phyloP scores from a whole-genome alignment of 257 asterid species.

The Lycium ferocissimum region DNA sequence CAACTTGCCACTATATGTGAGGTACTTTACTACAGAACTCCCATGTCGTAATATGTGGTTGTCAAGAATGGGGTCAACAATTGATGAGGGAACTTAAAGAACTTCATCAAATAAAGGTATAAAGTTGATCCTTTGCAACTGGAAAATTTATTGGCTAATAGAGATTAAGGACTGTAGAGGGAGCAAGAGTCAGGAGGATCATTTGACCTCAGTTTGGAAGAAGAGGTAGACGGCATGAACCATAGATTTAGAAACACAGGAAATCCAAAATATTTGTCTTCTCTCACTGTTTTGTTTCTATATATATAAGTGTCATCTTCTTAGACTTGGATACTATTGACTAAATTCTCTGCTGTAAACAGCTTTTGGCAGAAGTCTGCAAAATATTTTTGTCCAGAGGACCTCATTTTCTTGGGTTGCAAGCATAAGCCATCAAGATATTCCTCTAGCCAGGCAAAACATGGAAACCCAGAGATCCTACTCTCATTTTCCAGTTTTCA shows the following conservation, averaged over 20 bases:
- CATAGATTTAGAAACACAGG: too few relatives aligned
- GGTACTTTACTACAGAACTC: not conserved
- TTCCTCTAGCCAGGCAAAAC: not conserved
- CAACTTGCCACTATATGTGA: conserved; percentile 15
- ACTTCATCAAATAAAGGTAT: not conserved
- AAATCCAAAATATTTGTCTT: too few relatives aligned
- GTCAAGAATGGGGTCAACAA: not conserved
- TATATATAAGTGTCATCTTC: not conserved
- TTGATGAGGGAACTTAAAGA: not conserved
- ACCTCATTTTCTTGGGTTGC: not conserved
- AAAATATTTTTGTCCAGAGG: not conserved
- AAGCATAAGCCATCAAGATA: not conserved
- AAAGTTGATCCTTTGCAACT: not conserved
- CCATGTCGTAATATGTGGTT: not conserved
- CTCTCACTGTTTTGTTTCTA: too few relatives aligned
- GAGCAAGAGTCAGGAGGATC: not conserved
- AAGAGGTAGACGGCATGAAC: too few relatives aligned
- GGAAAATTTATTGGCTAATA: not conserved
- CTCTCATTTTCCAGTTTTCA: not conserved
- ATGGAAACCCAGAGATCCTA: not conserved
- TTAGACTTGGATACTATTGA: not conserved
- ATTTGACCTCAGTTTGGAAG: too few relatives aligned
- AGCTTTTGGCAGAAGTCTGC: not conserved
- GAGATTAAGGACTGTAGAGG: not conserved
- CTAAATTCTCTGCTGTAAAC: not conserved